A percentile compares a stretch with the other conserved stretches of the same genome.
phyloP scores from a whole-genome alignment of 805 yeast genomes.

The Millerozyma miso region DNA sequence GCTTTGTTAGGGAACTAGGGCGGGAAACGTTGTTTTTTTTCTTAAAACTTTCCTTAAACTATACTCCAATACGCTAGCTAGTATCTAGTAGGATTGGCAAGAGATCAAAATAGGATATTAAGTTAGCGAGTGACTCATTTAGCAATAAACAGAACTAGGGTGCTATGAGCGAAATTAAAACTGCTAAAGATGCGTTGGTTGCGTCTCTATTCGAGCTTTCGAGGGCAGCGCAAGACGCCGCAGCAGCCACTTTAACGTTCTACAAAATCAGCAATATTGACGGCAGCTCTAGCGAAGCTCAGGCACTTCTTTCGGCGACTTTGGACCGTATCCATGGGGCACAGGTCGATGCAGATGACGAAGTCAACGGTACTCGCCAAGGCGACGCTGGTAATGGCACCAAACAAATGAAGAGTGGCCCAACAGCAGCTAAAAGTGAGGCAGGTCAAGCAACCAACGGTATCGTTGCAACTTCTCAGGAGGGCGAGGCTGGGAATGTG shows the following conservation, averaged over 20 bases:
- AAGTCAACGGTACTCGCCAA: conserved; percentile 6
- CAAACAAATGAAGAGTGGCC: neutral
- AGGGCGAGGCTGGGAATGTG: conserved; percentile 13
- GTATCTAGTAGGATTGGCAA: too few species aligned
- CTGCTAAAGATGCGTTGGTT: conserved; percentile 38
- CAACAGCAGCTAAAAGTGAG: conserved; percentile 7
- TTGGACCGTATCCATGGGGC: conserved; percentile 32
- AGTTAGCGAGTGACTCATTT: too few species aligned
- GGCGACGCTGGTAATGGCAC: conserved; percentile 6
- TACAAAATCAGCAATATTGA: conserved; percentile 50
- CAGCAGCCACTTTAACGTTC: conserved; percentile 73
- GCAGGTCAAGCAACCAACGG: conserved; percentile 11
- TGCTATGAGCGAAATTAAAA: conserved; percentile 16
- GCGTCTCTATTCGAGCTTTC: conserved; percentile 78
- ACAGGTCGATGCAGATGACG: conserved; percentile 13
- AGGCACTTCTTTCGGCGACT: conserved; percentile 31
- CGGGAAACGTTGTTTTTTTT: neutral
- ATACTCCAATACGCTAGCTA: too few species aligned
- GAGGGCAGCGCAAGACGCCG: conserved; percentile 82
- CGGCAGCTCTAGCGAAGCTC: conserved; percentile 40
- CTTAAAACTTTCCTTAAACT: too few species aligned
- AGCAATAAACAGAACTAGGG: neutral
- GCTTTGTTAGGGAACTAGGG: neutral
- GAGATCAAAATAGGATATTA: too few species aligned
- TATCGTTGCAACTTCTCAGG: conserved; percentile 12